Evolutionary conservation across 805 yeast species (phyloP).

Genomic region (Kuraishia floccosa): DNA sequence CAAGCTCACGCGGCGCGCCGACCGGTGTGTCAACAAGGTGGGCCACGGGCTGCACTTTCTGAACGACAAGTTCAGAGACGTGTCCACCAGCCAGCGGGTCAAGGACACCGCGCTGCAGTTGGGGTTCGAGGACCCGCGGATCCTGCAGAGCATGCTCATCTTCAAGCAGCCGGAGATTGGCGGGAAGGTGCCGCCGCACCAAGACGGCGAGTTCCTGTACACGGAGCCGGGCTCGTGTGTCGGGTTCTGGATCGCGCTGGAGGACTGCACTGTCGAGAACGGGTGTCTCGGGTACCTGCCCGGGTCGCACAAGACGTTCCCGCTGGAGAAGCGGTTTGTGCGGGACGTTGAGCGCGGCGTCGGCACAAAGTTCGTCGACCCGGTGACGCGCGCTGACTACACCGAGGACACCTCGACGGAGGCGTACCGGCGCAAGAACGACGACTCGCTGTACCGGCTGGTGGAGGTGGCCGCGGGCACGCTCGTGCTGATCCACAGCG

Average conservation of each 20-base stretch:
- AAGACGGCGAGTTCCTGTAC: constrained; percentile 62
- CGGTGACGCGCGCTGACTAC: constrained; percentile 10
- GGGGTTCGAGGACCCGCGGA: constrained; percentile 51
- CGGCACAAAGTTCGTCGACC: constrained; percentile 45
- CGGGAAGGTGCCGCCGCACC: constrained; percentile 68
- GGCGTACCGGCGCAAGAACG: constrained; percentile 15
- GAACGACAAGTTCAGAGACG: constrained; percentile 32
- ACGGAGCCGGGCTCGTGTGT: constrained; percentile 62
- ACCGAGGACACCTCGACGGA: constrained; percentile 12
- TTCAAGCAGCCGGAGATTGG: constrained; percentile 70
- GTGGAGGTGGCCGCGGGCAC: constrained; percentile 66
- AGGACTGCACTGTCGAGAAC: constrained; percentile 54
- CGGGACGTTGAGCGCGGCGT: constrained; percentile 31
- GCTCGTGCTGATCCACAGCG: constrained; percentile 58
- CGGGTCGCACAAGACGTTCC: constrained; percentile 52
- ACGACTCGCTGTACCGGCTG: constrained; percentile 29
- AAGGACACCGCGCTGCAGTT: constrained; percentile 39
- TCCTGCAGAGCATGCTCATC: constrained; percentile 69
- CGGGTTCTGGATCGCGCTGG: constrained; percentile 78
- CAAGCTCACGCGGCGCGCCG: constrained; percentile 38
- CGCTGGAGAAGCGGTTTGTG: constrained; percentile 53
- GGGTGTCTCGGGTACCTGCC: constrained; percentile 65
- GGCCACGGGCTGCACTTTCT: constrained; percentile 68
- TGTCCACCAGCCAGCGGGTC: constrained; percentile 42
- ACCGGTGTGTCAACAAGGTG: constrained; percentile 57